A percentile compares a stretch with the other conserved stretches of the same genome.
These are phyloP conservation scores for Trichothecium sympodiale DNA, from an alignment of 2,329 filamentous ascomycete species.

Conservation along the genomic window DNA sequence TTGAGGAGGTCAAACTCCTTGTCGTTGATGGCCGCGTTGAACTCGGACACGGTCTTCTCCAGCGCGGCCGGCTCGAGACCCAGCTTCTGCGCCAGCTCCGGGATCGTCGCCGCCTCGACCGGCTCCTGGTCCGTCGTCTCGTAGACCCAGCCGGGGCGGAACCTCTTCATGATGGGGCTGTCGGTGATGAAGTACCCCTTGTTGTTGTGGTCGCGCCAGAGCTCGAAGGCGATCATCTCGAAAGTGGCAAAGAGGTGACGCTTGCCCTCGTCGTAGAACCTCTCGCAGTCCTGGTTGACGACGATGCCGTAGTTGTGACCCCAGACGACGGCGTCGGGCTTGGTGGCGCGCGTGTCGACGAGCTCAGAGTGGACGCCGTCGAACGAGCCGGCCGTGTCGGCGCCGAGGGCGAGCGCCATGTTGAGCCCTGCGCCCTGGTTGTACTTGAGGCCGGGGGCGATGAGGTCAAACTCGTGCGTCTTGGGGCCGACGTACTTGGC, in stretches of 20 bases:
- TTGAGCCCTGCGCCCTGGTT: background rate
- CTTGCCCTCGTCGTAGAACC: constrained; percentile 25
- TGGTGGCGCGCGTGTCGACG: background rate
- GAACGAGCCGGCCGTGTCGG: background rate
- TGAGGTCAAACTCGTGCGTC: background rate
- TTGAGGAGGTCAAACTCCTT: background rate
- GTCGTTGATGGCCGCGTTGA: background rate
- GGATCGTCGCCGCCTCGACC: background rate
- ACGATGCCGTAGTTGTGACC: constrained; percentile 27
- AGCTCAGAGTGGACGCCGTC: background rate
- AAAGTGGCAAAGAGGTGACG: constrained; percentile 29
- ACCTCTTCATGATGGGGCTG: background rate
- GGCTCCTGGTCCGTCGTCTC: background rate
- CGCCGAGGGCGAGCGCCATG: background rate
- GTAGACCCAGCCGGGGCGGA: background rate
- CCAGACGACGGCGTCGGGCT: constrained; percentile 1
- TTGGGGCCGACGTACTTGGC: background rate
- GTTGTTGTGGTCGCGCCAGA: background rate
- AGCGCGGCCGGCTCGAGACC: background rate
- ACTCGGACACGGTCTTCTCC: background rate
- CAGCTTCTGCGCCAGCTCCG: background rate
- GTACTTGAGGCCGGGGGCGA: background rate
- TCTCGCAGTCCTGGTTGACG: constrained; percentile 25
- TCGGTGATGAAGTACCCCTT: constrained; percentile 1
- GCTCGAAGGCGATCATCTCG: constrained; percentile 11